Evolutionary conservation across 768 basidiomycete genomes (phyloP).

Genomic region (Mycena olivaceomarginata): DNA sequence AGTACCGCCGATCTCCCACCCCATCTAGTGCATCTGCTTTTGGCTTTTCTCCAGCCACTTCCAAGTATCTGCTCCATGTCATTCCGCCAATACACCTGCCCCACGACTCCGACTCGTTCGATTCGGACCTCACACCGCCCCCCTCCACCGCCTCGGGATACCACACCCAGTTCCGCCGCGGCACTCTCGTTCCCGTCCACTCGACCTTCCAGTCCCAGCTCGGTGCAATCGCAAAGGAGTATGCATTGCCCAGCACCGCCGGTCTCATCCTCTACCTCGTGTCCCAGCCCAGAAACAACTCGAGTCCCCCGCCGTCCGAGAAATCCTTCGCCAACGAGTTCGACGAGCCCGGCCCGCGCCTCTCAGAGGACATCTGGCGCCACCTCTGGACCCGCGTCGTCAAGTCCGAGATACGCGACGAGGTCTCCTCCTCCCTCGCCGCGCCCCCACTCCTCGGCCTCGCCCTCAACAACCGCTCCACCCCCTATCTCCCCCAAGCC

Average conservation of each 20-base stretch:
- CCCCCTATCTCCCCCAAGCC: conserved; percentile 61
- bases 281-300: conserved; percentile 43
- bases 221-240: conserved; percentile 93
- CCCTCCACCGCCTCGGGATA: conserved; percentile 82
- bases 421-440: conserved; percentile 57
- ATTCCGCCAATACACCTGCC: conserved; percentile 86
- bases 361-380: conserved; percentile 93
- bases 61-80: conserved; percentile 88
- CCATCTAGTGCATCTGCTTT: conserved; percentile 68
- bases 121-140: conserved; percentile 69
- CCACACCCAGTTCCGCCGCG: conserved; percentile 87
- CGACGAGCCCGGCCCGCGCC: conserved; percentile 82
- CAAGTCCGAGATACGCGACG: conserved; percentile 74
- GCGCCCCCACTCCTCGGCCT: conserved; percentile 66
- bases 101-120: conserved; percentile 70
- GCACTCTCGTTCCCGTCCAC: conserved; percentile 91
- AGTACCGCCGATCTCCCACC: conserved; percentile 69
- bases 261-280: conserved; percentile 92
- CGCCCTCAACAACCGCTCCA: conserved; percentile 62
- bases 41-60: conserved; percentile 65
- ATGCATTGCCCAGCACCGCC: conserved; percentile 90
- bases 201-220: conserved; percentile 90
- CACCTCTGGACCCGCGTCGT: conserved; percentile 88
- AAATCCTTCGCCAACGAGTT: conserved; percentile 52
- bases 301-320: conserved; percentile 19